These are phyloP conservation scores for Eutypa lata DNA, from an alignment of 2,329 filamentous ascomycete genomes.

Conservation along the genomic window DNA sequence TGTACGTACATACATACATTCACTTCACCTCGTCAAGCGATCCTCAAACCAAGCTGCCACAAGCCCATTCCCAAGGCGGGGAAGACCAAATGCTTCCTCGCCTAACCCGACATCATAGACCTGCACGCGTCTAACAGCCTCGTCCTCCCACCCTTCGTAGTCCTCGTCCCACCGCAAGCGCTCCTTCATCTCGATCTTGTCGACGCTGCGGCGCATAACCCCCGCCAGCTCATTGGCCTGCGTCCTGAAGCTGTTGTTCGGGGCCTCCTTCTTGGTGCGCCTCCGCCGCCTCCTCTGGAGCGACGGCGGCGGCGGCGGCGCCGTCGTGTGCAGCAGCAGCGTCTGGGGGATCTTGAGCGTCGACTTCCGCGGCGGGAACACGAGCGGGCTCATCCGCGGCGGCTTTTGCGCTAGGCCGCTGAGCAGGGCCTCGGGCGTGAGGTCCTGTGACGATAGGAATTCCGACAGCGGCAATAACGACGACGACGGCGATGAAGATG, in stretches of 20 bases:
- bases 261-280: constrained; percentile 11
- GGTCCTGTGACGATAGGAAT: not conserved
- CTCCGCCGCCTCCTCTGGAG: constrained; percentile 14
- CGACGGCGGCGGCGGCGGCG: constrained; percentile 16
- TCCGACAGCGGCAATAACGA: constrained; percentile 14
- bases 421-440: not conserved
- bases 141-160: constrained; percentile 28
- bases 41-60: constrained; percentile 22
- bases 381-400: constrained; percentile 31
- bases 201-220: constrained; percentile 48
- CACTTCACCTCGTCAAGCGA: not conserved
- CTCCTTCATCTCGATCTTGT: constrained; percentile 42
- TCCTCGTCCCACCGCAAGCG: constrained; percentile 40
- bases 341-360: constrained; percentile 47
- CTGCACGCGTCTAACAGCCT: constrained; percentile 36
- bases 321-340: constrained; percentile 44
- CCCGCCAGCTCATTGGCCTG: constrained; percentile 46
- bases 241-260: constrained; percentile 39
- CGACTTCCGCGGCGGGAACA: constrained; percentile 47
- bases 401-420: not conserved
- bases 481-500: no score
- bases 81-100: constrained; percentile 7
- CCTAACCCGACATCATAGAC: constrained; percentile 31
- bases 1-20: no score
- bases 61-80: constrained; percentile 9